Percentiles rank a stretch among this genome's conserved stretches.
These are phyloP conservation scores for Hypoxylon sp. DNA, from an alignment of 2,329 filamentous ascomycete species.

Conservation along the genomic window DNA sequence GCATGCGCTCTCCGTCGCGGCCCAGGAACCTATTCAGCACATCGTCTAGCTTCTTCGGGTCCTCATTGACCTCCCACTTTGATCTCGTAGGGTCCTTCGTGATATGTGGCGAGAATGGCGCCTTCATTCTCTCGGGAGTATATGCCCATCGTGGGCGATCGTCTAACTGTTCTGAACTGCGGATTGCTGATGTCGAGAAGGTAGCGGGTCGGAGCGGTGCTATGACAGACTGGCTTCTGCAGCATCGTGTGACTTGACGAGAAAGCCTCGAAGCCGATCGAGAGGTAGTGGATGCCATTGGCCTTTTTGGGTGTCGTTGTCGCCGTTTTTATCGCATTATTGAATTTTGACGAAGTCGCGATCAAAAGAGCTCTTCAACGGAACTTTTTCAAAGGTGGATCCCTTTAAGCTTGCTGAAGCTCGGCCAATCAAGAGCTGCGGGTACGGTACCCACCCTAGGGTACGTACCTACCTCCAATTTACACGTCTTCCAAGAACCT, in stretches of 20 bases:
- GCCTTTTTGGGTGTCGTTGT: slow-evolving; percentile 16
- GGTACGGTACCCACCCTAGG: neutral
- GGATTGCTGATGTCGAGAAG: slow-evolving; percentile 44
- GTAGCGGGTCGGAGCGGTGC: slow-evolving; percentile 30
- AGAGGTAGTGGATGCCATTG: slow-evolving; percentile 54
- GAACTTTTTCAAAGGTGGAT: slow-evolving; percentile 36
- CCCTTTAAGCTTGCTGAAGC: slow-evolving; percentile 7
- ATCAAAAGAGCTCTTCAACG: slow-evolving; percentile 4
- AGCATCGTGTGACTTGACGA: slow-evolving; percentile 50
- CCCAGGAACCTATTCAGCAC: slow-evolving; percentile 85
- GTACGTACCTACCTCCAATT: slow-evolving; percentile 20
- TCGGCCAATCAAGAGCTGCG: slow-evolving; percentile 25
- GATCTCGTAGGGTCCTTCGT: slow-evolving; percentile 65
- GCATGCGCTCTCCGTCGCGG: slow-evolving; percentile 74
- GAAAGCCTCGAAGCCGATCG: slow-evolving; percentile 50
- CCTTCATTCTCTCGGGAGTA: slow-evolving; percentile 77
- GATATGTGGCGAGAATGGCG: slow-evolving; percentile 72
- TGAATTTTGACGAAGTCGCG: neutral
- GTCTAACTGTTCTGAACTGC: slow-evolving; percentile 28
- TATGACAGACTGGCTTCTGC: slow-evolving; percentile 40
- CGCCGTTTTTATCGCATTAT: slow-evolving; percentile 30
- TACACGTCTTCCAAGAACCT: slow-evolving; percentile 26
- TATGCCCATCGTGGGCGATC: slow-evolving; percentile 74
- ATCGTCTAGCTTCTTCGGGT: slow-evolving; percentile 78
- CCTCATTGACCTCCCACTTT: slow-evolving; percentile 77